Base-by-base conservation (phyloP, 805 yeast genomes). In the Komagataella pseudopastoris region DNA sequence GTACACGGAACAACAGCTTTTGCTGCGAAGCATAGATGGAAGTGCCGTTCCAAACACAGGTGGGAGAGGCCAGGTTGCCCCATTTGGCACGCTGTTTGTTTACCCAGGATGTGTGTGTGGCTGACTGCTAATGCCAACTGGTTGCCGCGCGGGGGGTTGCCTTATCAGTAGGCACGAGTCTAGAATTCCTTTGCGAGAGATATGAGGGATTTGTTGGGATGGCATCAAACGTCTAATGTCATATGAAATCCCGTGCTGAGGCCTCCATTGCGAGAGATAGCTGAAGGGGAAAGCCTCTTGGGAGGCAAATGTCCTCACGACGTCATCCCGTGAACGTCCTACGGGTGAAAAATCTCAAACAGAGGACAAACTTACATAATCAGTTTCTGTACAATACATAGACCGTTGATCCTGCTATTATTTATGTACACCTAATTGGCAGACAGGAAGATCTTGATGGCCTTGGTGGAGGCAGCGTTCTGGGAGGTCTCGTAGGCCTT, bases 401-500 rank as follows among this genome's bases (percentile, higher is more conserved):
- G 20, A 4, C 20, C 20, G 20, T 20, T 20, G 20, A 20, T 4
- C 10, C 39, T 12, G 39, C 39, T 30, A 30, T 46, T 46, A 22
- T 17, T 6, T 18, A 46, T 20, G n/a, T 39, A 39, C 24, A 22
- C 16, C 8, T 48, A 17, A 20, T 49, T 24, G 45, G 51, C 51
- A n/a, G 20, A 17, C n/a, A 49, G n/a, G 62, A 56, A 18, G 50
- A 65, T 59, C 65, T 81, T 81, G 59, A 81, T 81, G 54, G 83
- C 78, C 46, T 78, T 80, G 55, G 69, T 73, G 44, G 74, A 72
- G 6, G 77, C 71, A 53, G 83, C 79, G 49, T 71, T 59, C n/a
- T 64, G 60, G 51, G 79, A 82, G n/a, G 74, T 67, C 16, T 80
- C 83, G 58, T 81, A 81, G 23, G 86, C 85, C 56, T 77, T 66